Percentiles rank a stretch among this genome's conserved stretches.
These are phyloP conservation scores for Rhodotorula sp. DNA, from an alignment of 1,284 basidiomycete species.

Conservation along the genomic window DNA sequence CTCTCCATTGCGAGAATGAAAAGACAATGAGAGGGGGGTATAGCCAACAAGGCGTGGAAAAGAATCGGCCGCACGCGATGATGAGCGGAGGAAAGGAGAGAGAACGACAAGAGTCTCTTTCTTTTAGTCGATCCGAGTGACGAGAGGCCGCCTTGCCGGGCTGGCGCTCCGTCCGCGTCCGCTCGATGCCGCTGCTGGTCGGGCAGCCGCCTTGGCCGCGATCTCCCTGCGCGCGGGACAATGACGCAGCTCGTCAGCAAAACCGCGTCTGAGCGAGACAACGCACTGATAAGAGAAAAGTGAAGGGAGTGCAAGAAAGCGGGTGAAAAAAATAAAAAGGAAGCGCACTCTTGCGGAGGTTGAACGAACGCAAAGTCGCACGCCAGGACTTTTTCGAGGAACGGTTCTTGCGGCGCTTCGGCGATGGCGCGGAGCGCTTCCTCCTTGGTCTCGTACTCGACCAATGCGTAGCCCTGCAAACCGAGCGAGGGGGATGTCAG, in stretches of 20 bases:
- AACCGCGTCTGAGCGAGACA: too few relatives aligned
- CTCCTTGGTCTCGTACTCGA: conserved; percentile 90
- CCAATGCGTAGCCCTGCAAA: conserved; percentile 82
- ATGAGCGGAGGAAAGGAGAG: not conserved
- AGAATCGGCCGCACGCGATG: not conserved
- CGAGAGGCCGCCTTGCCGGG: conserved; percentile 26
- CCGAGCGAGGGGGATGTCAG: not conserved
- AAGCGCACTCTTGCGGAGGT: conserved; percentile 60
- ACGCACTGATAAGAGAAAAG: too few relatives aligned
- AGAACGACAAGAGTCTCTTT: not conserved
- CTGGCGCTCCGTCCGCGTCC: conserved; percentile 34
- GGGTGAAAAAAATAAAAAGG: too few relatives aligned
- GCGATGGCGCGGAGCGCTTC: conserved; percentile 89
- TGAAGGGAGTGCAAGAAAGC: too few relatives aligned
- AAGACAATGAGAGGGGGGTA: too few relatives aligned
- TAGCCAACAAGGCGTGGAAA: too few relatives aligned
- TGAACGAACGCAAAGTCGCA: conserved; percentile 96
- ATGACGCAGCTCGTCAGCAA: not conserved
- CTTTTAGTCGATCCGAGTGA: conserved; percentile 29
- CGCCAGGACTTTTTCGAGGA: conserved; percentile 83
- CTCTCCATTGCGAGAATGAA: too few relatives aligned
- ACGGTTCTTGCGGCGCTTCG: conserved; percentile 74
- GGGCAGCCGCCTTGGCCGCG: not conserved
- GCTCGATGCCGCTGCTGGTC: not conserved
- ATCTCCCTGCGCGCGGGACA: not conserved